A percentile compares a stretch with the other conserved stretches of the same genome.
These are phyloP conservation scores for Oryza glumipatula DNA, from an alignment of 176 grass and related monocot genomes.

Conservation along the genomic window DNA sequence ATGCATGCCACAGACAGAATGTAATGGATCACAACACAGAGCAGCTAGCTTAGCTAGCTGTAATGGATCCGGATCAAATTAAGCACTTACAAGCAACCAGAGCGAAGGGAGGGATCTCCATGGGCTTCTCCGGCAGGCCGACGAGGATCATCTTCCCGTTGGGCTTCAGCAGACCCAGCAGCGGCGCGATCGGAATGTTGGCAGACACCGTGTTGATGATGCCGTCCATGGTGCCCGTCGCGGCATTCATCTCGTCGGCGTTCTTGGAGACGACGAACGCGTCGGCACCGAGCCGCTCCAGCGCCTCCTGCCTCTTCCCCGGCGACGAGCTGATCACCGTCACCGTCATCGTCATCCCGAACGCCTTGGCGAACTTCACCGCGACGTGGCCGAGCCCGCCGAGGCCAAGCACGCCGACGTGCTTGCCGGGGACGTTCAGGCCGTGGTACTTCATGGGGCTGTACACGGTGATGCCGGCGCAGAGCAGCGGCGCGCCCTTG, in stretches of 20 bases:
- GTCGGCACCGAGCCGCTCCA: constrained; percentile 57
- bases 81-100: not conserved
- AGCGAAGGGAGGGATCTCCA: constrained; percentile 17
- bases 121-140: not conserved
- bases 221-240: not conserved
- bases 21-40: not conserved
- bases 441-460: constrained; percentile 67
- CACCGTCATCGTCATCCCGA: constrained; percentile 11
- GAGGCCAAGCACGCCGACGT: constrained; percentile 61
- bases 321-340: constrained; percentile 73
- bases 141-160: not conserved
- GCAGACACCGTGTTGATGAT: not conserved
- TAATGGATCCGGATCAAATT: too few species aligned
- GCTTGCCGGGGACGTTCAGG: constrained; percentile 45
- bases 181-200: not conserved
- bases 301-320: constrained; percentile 55
- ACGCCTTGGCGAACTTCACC: constrained; percentile 59
- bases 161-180: not conserved
- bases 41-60: too few species aligned
- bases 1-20: not conserved
- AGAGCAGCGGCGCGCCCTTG: constrained; percentile 57
- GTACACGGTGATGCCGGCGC: constrained; percentile 74
- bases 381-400: constrained; percentile 77
- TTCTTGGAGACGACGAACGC: constrained; percentile 41
- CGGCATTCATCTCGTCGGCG: not conserved